Evolutionary conservation across 345 rosid species (phyloP).

Genomic region (Populus ilicifolia): DNA sequence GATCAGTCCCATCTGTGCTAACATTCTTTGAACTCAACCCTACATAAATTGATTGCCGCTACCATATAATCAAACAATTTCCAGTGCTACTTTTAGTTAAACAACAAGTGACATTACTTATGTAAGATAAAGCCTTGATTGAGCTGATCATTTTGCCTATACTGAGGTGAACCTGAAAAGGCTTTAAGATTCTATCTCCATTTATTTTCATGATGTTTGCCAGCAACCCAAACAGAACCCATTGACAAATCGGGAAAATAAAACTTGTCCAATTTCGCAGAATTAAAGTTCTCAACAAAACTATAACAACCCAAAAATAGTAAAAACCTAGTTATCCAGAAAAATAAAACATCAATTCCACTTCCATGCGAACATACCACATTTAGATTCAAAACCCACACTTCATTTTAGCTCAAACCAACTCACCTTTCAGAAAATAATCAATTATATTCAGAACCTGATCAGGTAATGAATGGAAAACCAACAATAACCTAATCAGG

Average conservation of each 20-base stretch:
- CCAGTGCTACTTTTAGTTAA: background rate
- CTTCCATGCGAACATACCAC: background rate
- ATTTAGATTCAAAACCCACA: constrained; percentile 3
- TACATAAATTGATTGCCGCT: constrained; percentile 14
- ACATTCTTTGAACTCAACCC: constrained; percentile 49
- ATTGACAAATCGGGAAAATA: background rate
- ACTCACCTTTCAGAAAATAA: background rate
- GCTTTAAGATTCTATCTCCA: background rate
- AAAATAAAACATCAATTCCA: background rate
- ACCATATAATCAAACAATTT: background rate
- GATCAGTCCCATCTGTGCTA: constrained; percentile 40
- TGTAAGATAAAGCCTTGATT: background rate
- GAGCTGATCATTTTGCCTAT: background rate
- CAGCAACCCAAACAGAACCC: background rate
- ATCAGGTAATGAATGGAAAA: background rate
- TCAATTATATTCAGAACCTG: background rate
- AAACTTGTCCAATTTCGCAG: background rate
- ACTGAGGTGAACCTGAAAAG: background rate
- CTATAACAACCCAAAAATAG: background rate
- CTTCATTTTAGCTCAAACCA: background rate
- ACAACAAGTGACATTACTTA: background rate
- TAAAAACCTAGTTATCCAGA: background rate
- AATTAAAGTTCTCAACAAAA: background rate
- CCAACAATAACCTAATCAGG: background rate
- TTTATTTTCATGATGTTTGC: background rate